Percentiles rank a stretch among this genome's conserved stretches.
These are phyloP conservation scores for Sarocladium strictum DNA, from an alignment of 2,329 filamentous ascomycete genomes.

Conservation along the genomic window DNA sequence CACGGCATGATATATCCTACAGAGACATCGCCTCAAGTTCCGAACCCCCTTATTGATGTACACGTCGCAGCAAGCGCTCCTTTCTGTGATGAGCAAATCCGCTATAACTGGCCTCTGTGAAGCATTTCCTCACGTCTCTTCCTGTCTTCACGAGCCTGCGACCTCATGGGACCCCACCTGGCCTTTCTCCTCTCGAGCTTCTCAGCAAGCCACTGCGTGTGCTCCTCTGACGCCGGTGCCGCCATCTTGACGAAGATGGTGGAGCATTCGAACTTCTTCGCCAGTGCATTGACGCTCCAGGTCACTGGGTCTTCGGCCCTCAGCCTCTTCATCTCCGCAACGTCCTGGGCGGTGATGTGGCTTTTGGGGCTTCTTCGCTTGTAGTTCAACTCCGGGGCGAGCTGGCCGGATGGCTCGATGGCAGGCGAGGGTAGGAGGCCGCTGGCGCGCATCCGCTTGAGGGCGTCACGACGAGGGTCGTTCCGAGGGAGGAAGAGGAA, in stretches of 20 bases:
- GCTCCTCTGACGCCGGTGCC: slow-evolving; percentile 41
- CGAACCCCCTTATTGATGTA: neutral
- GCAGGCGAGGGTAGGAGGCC: slow-evolving; percentile 29
- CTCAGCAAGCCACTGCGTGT: slow-evolving; percentile 38
- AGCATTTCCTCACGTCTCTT: slow-evolving; percentile 47
- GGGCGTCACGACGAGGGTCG: slow-evolving; percentile 47
- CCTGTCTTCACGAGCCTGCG: slow-evolving; percentile 49
- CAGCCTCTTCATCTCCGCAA: slow-evolving; percentile 54
- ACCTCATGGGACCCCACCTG: slow-evolving; percentile 52
- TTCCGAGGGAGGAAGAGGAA: slow-evolving; percentile 57
- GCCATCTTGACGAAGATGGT: slow-evolving; percentile 53
- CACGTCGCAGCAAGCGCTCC: neutral
- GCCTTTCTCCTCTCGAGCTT: slow-evolving; percentile 42
- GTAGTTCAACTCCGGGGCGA: slow-evolving; percentile 17
- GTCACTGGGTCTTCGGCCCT: slow-evolving; percentile 44
- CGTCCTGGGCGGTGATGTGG: slow-evolving; percentile 48
- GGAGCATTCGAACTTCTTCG: slow-evolving; percentile 50
- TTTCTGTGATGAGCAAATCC: neutral
- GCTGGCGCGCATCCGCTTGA: slow-evolving; percentile 39
- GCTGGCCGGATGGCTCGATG: slow-evolving; percentile 6
- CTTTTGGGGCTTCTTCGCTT: slow-evolving; percentile 33
- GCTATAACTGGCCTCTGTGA: slow-evolving; percentile 44
- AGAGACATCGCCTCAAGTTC: neutral
- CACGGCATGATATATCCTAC: slow-evolving; percentile 6
- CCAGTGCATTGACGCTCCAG: slow-evolving; percentile 50